phyloP scores from a whole-genome alignment of 306 rosid genomes.

The Rubus parviflorus region DNA sequence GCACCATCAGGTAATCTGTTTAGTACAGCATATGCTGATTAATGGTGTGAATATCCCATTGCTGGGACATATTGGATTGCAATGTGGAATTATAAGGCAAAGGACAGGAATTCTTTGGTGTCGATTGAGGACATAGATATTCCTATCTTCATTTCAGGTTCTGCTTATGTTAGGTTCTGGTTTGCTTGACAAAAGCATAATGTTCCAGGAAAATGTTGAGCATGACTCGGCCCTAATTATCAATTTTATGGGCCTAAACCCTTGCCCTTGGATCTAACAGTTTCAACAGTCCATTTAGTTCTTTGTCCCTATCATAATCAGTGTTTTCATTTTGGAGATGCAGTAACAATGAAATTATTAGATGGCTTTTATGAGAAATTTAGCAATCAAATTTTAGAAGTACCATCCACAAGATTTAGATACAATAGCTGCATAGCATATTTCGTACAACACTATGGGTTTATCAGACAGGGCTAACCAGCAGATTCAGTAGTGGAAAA shows the following conservation, averaged over 20 bases:
- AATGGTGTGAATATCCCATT: slow-evolving; percentile 1
- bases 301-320: background rate
- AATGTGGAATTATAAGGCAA: background rate
- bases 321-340: background rate
- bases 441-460: background rate
- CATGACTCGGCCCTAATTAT: background rate
- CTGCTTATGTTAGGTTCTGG: background rate
- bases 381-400: background rate
- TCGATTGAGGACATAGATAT: background rate
- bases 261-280: background rate
- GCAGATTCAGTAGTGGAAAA: background rate
- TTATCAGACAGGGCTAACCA: background rate
- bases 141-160: background rate
- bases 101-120: background rate
- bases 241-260: background rate
- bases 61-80: background rate
- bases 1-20: background rate
- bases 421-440: background rate
- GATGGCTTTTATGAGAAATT: background rate
- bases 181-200: background rate
- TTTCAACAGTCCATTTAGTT: background rate
- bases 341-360: background rate
- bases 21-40: background rate
- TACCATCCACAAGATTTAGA: background rate
- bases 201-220: too few relatives aligned